Percentiles rank a stretch among this genome's conserved stretches.
Evolutionary conservation across 257 asterid genomes (phyloP).

Genomic region (Nicotiana tabacum): DNA sequence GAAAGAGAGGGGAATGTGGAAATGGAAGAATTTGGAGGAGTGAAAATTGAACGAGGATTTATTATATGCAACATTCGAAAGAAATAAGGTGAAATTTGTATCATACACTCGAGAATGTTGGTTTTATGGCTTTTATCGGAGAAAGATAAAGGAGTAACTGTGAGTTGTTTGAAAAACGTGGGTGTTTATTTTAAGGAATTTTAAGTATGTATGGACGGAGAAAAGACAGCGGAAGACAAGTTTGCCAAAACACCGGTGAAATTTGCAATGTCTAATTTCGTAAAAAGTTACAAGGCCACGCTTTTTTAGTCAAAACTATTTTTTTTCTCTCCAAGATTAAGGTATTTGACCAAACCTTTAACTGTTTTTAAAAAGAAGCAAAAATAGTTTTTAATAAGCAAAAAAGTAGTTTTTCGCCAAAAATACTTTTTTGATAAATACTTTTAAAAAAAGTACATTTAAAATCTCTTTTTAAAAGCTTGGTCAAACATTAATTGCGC

Average conservation of each 20-base stretch:
- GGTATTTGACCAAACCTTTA: no score
- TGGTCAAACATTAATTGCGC: no score
- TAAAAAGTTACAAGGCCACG: no score
- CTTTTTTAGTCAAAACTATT: no score
- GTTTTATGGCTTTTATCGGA: not conserved
- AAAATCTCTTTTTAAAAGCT: no score
- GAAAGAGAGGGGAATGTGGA: constrained; percentile 18
- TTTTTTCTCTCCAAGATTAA: no score
- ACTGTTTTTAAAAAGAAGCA: no score
- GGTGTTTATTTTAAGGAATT: not conserved
- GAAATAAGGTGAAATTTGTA: not conserved
- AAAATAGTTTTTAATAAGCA: no score
- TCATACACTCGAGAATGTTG: not conserved
- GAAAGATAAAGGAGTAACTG: not conserved
- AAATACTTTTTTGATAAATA: no score
- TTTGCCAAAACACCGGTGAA: not conserved
- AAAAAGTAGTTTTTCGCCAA: no score
- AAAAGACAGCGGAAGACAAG: not conserved
- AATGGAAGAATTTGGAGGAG: constrained; percentile 27
- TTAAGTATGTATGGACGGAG: not conserved
- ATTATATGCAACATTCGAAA: constrained; percentile 62
- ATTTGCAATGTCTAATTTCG: no score
- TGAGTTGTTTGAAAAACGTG: not conserved
- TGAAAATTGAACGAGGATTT: constrained; percentile 37
- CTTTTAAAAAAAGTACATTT: no score